These are phyloP conservation scores for Crithidia acanthocephali DNA, from an alignment of 208 protist species.

Conservation along the genomic window DNA sequence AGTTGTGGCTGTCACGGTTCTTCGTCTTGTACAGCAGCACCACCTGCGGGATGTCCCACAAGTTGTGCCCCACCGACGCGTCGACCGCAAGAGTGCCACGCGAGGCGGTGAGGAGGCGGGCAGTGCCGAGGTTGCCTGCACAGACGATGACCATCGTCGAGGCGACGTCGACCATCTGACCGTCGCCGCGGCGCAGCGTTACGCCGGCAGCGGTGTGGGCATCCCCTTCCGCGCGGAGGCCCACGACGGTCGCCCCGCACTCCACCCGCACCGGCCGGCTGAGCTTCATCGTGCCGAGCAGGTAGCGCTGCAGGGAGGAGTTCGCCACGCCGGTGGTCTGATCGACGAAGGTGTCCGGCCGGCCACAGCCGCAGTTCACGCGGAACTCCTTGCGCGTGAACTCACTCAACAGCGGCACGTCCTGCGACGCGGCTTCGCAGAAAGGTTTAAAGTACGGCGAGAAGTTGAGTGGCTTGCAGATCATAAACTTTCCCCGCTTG, in stretches of 20 bases:
- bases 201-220: slow-evolving; percentile 53
- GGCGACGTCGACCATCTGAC: slow-evolving; percentile 48
- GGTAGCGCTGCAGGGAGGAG: slow-evolving; percentile 73
- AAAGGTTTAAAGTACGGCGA: slow-evolving; percentile 76
- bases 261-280: slow-evolving; percentile 64
- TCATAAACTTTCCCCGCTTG: slow-evolving; percentile 68
- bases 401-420: slow-evolving; percentile 71
- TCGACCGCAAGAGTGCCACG: slow-evolving; percentile 45
- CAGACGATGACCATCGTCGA: slow-evolving; percentile 61
- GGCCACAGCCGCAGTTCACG: slow-evolving; percentile 57
- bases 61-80: slow-evolving; percentile 51
- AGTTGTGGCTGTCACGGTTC: slow-evolving; percentile 74
- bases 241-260: slow-evolving; percentile 60
- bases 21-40: slow-evolving; percentile 76
- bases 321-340: slow-evolving; percentile 54
- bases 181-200: slow-evolving; percentile 45
- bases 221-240: slow-evolving; percentile 37
- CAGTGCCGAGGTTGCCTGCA: slow-evolving; percentile 67
- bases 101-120: slow-evolving; percentile 59
- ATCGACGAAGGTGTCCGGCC: slow-evolving; percentile 70
- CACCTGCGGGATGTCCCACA: slow-evolving; percentile 85
- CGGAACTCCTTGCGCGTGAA: slow-evolving; percentile 68
- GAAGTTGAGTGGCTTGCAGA: slow-evolving; percentile 60
- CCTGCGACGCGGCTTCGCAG: slow-evolving; percentile 74
- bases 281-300: slow-evolving; percentile 70